Base-by-base conservation (phyloP, 371 early-diverging fungal genomes). In the Umbelopsis sp. region DNA sequence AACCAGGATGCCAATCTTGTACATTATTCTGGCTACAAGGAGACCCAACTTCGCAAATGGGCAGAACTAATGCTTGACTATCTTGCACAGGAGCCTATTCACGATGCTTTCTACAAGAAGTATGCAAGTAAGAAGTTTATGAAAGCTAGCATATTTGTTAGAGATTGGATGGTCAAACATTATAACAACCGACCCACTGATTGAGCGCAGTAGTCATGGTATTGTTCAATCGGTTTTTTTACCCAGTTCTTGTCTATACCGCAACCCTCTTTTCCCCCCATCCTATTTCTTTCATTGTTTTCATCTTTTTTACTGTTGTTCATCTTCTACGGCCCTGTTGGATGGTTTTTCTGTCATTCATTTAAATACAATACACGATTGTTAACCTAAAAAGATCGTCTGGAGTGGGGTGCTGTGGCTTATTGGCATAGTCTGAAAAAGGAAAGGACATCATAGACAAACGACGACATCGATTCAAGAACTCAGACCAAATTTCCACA, bases 41-140 rank as follows among this genome's bases (percentile, higher is more conserved):
- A 88, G 67, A 72, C 77, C 11, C 90, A 95, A 44, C 71, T 97
- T 24, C 66, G 80, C 65, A 83, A 84, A 0, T 82, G 83, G 52
- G 89, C 88, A 1, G 78, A 86, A 6, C 66, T 88, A 41, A 89
- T 96, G 86, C 64, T 93, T 22, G 83, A 92, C 63, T 93, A 82
- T 70, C 63, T 97, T 14, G 66, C 78, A 22, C 72, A 76, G 32
- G 84, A 88, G 7, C 65, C 66, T 2, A 79, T 76, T 66, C 79
- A 88, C 67, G 90, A 90, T 45, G 86, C 89, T 11, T 86, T 96
- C 63, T 94, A 79, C 81, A 86, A 81, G 51, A 97, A 97, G 84
- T 97, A 96, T 85, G 74, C 91, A 14, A 77, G 85, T 70, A 84
- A 82, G 66, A 86, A 83, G 72, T 89, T 87, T 73, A 81, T 93